phyloP scores from a whole-genome alignment of 768 basidiomycete genomes.

The Hygrocybe coccinea region DNA sequence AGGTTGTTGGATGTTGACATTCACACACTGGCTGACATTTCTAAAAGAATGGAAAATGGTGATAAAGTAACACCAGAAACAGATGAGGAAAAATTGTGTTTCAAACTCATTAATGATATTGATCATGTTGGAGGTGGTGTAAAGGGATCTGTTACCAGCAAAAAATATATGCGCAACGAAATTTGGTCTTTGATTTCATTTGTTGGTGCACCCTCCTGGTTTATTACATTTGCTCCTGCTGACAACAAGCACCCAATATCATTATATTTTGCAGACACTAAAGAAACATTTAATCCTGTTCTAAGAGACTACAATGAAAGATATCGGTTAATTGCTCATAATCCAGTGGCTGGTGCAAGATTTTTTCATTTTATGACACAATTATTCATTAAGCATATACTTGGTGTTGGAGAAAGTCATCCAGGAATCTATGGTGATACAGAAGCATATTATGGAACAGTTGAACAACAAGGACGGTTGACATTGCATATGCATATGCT shows the following conservation, averaged over 20 bases:
- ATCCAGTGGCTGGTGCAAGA: conserved; percentile 26
- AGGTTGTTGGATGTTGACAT: conserved; percentile 15
- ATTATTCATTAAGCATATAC: conserved; percentile 22
- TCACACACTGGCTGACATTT: conserved; percentile 19
- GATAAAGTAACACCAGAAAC: conserved; percentile 23
- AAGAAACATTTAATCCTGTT: conserved; percentile 15
- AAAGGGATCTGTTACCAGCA: conserved; percentile 23
- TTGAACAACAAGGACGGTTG: conserved; percentile 37
- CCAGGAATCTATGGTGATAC: conserved; percentile 27
- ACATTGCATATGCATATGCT: too few relatives aligned
- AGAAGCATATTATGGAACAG: conserved; percentile 26
- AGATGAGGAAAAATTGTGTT: conserved; percentile 33
- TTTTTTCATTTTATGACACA: conserved; percentile 25
- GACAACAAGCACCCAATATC: conserved; percentile 30
- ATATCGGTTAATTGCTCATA: conserved; percentile 19
- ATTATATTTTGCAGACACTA: conserved; percentile 24
- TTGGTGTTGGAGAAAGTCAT: conserved; percentile 16
- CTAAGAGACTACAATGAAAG: conserved; percentile 9
- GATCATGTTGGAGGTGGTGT: conserved; percentile 33
- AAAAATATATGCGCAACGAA: conserved; percentile 23
- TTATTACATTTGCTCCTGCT: conserved; percentile 29
- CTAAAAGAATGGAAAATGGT: conserved; percentile 19
- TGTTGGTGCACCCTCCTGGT: conserved; percentile 24
- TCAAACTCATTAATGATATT: conserved; percentile 28
- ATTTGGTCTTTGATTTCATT: conserved; percentile 19